Evolutionary conservation across 352 stramenopile genomes (phyloP), one percentile per base, ranked within the genome.

Genomic region (Aphanomyces stellatus): DNA sequence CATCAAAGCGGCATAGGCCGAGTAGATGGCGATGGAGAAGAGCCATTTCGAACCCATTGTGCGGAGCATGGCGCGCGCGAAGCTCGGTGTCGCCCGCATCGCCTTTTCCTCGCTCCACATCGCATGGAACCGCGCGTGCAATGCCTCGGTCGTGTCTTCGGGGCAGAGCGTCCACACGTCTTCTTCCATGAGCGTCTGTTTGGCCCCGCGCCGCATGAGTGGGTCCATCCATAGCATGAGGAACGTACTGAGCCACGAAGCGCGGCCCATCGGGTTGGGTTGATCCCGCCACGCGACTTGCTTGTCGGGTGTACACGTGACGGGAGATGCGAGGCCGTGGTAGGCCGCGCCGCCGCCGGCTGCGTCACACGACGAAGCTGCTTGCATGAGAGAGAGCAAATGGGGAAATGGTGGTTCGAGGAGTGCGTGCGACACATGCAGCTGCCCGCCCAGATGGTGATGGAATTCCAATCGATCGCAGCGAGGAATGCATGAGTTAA

Each of bases 161-260:
- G 69, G 33, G 1, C 75, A 73, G 22, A 88, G 53, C 15, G 73
- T 69, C 76, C 76, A 87, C n/a, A 87, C 77, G 4, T 53, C 63
- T 2, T 70, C 19, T 24, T 82, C 73, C 27, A 76, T 61, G 30
- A 88, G 63, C 34, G 78, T 74, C 3, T 41, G 11, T 10, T 69
- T 69, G 65, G 76, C 77, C 0, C 77, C 80, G 4, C 69, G 69
- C 27, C 28, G n/a, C 4, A 88, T 72, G 30, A 88, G 48, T 30
- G 72, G 73, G 28, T 83, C 72, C 27, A 88, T 51, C 80, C 80
- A 88, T 71, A 75, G 81, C 34, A 88, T 73, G n/a, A 77, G 80
- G 25, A 37, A 13, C 10, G 13, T 13, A n/a, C 25, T 3, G 30
- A 57, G 15, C 49, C 49, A 57, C 17, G 30, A 34, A 7, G 27